phyloP scores from a whole-genome alignment of 1,284 basidiomycete genomes.

The Puccinia novopanici region DNA sequence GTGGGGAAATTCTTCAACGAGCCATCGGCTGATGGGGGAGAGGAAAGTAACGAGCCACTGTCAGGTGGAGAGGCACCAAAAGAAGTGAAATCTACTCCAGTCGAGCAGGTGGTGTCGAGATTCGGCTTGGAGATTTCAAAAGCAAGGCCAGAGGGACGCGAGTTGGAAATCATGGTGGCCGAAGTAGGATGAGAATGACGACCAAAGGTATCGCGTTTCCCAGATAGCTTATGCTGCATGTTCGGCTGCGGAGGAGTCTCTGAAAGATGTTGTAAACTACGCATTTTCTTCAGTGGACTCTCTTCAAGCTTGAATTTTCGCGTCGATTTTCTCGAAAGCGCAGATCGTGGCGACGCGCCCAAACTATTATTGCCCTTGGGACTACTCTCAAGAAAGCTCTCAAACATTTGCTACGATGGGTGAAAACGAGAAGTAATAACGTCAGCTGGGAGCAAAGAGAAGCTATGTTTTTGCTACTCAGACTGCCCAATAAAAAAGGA shows the following conservation, averaged over 20 bases:
- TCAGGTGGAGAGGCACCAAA: neutral
- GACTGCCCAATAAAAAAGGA: neutral
- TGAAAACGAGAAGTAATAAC: neutral
- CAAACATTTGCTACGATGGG: constrained; percentile 15
- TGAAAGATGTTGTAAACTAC: neutral
- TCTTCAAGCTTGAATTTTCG: constrained; percentile 14
- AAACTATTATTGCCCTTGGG: constrained; percentile 12
- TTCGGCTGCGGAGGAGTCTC: constrained; percentile 7
- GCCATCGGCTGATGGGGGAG: neutral
- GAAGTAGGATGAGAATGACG: neutral
- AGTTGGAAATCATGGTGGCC: neutral
- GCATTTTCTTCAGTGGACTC: constrained; percentile 10
- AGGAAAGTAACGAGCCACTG: neutral
- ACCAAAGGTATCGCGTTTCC: neutral
- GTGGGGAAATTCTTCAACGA: neutral
- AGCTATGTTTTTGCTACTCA: too few relatives aligned
- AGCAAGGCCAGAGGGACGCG: neutral
- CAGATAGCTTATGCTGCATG: neutral
- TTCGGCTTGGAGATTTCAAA: neutral
- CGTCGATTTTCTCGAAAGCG: constrained; percentile 8
- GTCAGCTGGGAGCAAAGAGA: neutral
- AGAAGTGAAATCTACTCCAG: neutral
- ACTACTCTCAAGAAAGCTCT: constrained; percentile 19
- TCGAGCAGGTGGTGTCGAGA: neutral
- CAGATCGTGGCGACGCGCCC: neutral